Evolutionary conservation across 306 rosid species (phyloP).

Genomic region (Pachyrhizus erosus): DNA sequence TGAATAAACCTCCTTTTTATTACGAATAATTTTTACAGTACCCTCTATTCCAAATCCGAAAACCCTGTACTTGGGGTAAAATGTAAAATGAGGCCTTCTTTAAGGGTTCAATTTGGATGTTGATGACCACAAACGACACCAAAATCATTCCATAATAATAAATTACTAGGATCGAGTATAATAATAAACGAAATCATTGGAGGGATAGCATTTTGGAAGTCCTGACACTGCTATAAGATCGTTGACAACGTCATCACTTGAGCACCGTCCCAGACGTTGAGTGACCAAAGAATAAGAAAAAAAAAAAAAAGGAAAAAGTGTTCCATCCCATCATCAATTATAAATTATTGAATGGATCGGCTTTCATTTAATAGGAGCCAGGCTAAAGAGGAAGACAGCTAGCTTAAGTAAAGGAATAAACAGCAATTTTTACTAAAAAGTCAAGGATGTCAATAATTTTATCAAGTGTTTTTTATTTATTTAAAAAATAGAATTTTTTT

Average conservation of each 20-base stretch:
- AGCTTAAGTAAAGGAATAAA: background rate
- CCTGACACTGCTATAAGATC: background rate
- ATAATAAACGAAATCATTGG: background rate
- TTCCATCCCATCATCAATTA: constrained; percentile 30
- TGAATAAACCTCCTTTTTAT: background rate
- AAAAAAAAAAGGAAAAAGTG: background rate
- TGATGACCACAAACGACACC: background rate
- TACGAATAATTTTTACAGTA: background rate
- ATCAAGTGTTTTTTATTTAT: background rate
- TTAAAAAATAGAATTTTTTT: no score
- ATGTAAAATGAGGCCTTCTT: background rate
- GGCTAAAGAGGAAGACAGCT: background rate
- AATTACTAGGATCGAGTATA: background rate
- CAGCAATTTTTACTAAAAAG: background rate
- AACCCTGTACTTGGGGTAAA: no score
- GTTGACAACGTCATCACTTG: constrained; percentile 34
- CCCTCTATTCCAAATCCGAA: background rate
- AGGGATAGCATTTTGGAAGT: background rate
- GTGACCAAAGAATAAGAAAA: background rate
- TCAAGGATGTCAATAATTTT: background rate
- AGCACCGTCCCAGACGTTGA: constrained; percentile 39
- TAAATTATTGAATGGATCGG: constrained; percentile 28
- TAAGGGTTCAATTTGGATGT: background rate
- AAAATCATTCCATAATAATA: background rate
- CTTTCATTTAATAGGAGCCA: constrained; percentile 21